Percentiles rank a stretch among this genome's conserved stretches.
phyloP scores from a whole-genome alignment of 306 rosid genomes.

The Astragalus glycyphyllos region DNA sequence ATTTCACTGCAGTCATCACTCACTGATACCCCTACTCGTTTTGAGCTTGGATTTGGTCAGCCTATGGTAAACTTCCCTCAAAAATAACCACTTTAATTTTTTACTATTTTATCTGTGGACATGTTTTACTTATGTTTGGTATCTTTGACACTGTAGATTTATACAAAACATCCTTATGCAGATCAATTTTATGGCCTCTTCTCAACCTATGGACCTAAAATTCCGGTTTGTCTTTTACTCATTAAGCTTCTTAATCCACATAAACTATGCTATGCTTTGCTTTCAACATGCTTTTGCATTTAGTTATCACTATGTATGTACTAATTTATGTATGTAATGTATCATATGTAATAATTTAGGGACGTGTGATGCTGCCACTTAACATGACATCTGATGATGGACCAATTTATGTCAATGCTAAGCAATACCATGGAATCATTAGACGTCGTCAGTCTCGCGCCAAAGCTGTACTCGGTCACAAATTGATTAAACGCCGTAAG shows the following conservation, averaged over 20 bases:
- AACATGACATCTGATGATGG: slow-evolving; percentile 82
- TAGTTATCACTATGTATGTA: slow-evolving; percentile 23
- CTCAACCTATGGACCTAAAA: slow-evolving; percentile 79
- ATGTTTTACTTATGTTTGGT: slow-evolving; percentile 39
- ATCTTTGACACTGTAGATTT: slow-evolving; percentile 55
- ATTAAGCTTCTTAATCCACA: slow-evolving; percentile 36
- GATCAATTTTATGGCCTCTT: slow-evolving; percentile 86
- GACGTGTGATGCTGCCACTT: slow-evolving; percentile 92
- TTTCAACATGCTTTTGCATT: slow-evolving; percentile 12
- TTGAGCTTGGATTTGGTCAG: slow-evolving; percentile 85
- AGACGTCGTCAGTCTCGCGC: slow-evolving; percentile 92
- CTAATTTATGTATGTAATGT: slow-evolving; percentile 38
- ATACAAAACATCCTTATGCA: slow-evolving; percentile 70
- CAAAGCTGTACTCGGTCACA: slow-evolving; percentile 72
- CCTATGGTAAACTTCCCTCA: slow-evolving; percentile 65
- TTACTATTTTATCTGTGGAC: slow-evolving; percentile 27
- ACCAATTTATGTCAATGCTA: slow-evolving; percentile 92
- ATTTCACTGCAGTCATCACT: slow-evolving; percentile 65
- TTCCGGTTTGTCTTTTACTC: slow-evolving; percentile 64
- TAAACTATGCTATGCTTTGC: slow-evolving; percentile 16
- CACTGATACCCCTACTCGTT: slow-evolving; percentile 55
- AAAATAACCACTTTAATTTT: slow-evolving; percentile 6
- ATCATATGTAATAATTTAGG: slow-evolving; percentile 56
- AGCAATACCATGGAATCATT: slow-evolving; percentile 95
- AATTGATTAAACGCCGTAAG: slow-evolving; percentile 66